Evolutionary conservation across 2,329 filamentous ascomycete species (phyloP), one percentile per base, ranked within the genome.

Genomic region (Pseudogymnoascus sp.): DNA sequence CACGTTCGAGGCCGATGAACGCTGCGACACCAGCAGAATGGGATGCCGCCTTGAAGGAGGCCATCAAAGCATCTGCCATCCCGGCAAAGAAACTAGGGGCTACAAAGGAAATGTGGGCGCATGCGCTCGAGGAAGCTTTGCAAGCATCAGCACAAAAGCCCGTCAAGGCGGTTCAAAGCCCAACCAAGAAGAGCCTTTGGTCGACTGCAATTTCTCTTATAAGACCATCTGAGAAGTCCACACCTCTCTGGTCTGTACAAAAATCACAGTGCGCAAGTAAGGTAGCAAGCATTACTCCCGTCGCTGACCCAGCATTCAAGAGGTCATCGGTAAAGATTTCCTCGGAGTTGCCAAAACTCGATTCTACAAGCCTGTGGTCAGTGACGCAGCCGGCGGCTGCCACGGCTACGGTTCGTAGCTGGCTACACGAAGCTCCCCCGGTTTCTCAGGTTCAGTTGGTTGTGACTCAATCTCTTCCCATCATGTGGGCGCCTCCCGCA

Each of bases 1-100:
- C 52, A 18, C 35, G 60, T 23, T 43, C 59, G 58, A 59, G 71
- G 64, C 40, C 69, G 71, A 45, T 52, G 11, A 65, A 61, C 61
- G 63, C 67, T 11, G 58, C 33, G 2, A 43, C 62, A 16, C 41
- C 62, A 6, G 59, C 38, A 5, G 37, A 61, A 8, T 61, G 62
- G 58, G 31, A 63, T 12, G 28, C 21, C 16, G 62, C 37, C 9
- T 31, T 61, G 31, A 25, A 43, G 12, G 62, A 63, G 5, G 59
- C 37, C 5, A 25, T 62, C 21, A 52, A 62, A 28, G 33, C 35
- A 37, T 25, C 38, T 25, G 6, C 41, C 7, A 45, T 18, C 12
- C 38, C 23, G 25, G n/a, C 16, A 8, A 45, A 18, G 28, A 55
- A 55, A 18, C 12, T 55, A n/a, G 18, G 38, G 16, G 41, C 43